Percentiles rank a stretch among this genome's conserved stretches.
phyloP scores from a whole-genome alignment of 331 rosid species.

The Prunus yedoensis region DNA sequence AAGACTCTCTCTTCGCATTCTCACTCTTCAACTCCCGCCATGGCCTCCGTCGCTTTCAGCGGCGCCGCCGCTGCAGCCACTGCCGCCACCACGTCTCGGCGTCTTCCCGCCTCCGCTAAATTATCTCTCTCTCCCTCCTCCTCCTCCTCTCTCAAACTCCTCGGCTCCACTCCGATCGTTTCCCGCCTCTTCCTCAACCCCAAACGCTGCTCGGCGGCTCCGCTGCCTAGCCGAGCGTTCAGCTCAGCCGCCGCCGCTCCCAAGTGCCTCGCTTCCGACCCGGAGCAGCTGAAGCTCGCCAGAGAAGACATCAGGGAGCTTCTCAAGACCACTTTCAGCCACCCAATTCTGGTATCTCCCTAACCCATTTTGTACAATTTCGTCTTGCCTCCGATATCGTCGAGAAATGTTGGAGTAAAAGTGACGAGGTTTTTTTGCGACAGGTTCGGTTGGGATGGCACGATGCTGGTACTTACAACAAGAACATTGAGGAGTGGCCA shows the following conservation, averaged over 20 bases:
- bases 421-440: neutral
- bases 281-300: constrained; percentile 79
- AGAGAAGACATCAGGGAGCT: constrained; percentile 78
- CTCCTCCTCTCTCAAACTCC: constrained; percentile 43
- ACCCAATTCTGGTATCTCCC: constrained; percentile 69
- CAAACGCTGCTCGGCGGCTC: constrained; percentile 28
- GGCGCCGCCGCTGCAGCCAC: constrained; percentile 35
- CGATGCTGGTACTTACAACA: constrained; percentile 90
- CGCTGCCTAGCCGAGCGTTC: constrained; percentile 44
- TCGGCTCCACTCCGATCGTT: constrained; percentile 61
- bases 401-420: neutral
- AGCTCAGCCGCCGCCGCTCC: constrained; percentile 39
- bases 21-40: constrained; percentile 24
- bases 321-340: constrained; percentile 68
- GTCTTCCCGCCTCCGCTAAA: constrained; percentile 40
- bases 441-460: constrained; percentile 99
- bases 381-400: neutral
- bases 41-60: constrained; percentile 58
- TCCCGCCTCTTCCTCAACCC: constrained; percentile 68
- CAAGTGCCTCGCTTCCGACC: constrained; percentile 66
- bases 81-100: constrained; percentile 41
- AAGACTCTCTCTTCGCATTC: constrained; percentile 10
- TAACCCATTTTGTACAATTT: neutral
- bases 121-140: constrained; percentile 17
- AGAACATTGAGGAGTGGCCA: constrained; percentile 93